A percentile compares a stretch with the other conserved stretches of the same genome.
phyloP scores from a whole-genome alignment of 1,139 yeast genomes.

The Zygotorulaspora mrakii region DNA sequence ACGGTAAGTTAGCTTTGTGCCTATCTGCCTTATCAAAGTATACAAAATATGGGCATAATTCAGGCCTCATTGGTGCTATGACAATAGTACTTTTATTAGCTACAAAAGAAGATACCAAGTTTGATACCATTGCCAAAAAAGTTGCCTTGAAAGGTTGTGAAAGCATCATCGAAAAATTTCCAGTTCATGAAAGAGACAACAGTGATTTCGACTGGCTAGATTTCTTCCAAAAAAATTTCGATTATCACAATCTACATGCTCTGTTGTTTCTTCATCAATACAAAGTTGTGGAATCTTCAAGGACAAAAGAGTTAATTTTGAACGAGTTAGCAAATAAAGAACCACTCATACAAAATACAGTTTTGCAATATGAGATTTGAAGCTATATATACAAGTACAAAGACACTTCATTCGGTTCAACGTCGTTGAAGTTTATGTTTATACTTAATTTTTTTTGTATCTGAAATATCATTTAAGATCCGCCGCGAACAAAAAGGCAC shows the following conservation, averaged over 20 bases:
- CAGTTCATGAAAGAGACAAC: constrained; percentile 23
- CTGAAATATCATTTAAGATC: no score
- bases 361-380: constrained; percentile 31
- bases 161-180: constrained; percentile 31
- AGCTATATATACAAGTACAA: neutral
- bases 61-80: constrained; percentile 30
- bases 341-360: constrained; percentile 26
- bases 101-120: constrained; percentile 21
- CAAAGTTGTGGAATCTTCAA: constrained; percentile 11
- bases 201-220: constrained; percentile 27
- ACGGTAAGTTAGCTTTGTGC: constrained; percentile 47
- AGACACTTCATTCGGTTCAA: no score
- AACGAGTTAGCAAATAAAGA: constrained; percentile 24
- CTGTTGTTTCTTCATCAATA: constrained; percentile 24
- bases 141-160: constrained; percentile 39
- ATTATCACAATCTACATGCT: constrained; percentile 15
- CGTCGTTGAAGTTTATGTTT: no score
- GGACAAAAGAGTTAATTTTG: constrained; percentile 26
- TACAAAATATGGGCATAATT: constrained; percentile 19
- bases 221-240: constrained; percentile 20
- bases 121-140: constrained; percentile 36
- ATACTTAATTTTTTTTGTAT: neutral
- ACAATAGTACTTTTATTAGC: constrained; percentile 26
- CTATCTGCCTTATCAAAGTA: constrained; percentile 42
- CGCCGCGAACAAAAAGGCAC: no score